Conservation (phyloP, 495 filamentous ascomycete species). For the Entonaema liquescens region DNA sequence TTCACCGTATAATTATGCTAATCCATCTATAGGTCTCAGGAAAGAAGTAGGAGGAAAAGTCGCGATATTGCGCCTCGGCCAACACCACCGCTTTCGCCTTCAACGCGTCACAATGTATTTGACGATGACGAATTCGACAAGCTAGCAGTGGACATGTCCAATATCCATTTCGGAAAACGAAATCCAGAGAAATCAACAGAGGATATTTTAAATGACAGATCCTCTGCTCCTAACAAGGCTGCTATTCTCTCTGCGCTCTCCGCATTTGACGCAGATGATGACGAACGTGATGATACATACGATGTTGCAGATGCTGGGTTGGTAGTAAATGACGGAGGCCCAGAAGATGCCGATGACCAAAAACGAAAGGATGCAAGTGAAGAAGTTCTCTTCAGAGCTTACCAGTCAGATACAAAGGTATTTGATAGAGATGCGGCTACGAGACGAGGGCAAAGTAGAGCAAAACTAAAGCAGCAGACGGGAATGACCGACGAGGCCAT, state of each 20-base stretch:
- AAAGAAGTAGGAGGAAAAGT: constrained; percentile 39
- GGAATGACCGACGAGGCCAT: constrained; percentile 93
- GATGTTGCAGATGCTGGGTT: constrained; percentile 91
- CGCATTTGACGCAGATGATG: constrained; percentile 91
- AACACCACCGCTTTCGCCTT: constrained; percentile 52
- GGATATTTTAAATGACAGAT: constrained; percentile 54
- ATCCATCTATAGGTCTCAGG: constrained; percentile 36
- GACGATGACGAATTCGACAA: constrained; percentile 84
- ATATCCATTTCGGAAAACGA: constrained; percentile 79
- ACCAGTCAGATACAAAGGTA: constrained; percentile 64
- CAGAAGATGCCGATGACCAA: constrained; percentile 51
- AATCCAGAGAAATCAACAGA: constrained; percentile 72
- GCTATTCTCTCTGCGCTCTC: constrained; percentile 91
- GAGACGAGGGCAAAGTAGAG: constrained; percentile 67
- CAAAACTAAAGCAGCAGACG: constrained; percentile 74
- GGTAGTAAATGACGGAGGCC: constrained; percentile 67
- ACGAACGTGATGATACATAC: constrained; percentile 98
- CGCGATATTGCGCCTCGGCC: constrained; percentile 50
- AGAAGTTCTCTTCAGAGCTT: constrained; percentile 72
- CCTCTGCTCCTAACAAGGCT: constrained; percentile 75
- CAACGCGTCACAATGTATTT: constrained; percentile 67
- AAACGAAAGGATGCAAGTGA: constrained; percentile 57
- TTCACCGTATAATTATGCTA: constrained; percentile 26
- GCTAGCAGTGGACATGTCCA: constrained; percentile 67
- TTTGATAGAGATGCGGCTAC: constrained; percentile 77